Base-by-base conservation (phyloP, 2,329 filamentous ascomycete genomes). In the Talaromyces rugulosus region DNA sequence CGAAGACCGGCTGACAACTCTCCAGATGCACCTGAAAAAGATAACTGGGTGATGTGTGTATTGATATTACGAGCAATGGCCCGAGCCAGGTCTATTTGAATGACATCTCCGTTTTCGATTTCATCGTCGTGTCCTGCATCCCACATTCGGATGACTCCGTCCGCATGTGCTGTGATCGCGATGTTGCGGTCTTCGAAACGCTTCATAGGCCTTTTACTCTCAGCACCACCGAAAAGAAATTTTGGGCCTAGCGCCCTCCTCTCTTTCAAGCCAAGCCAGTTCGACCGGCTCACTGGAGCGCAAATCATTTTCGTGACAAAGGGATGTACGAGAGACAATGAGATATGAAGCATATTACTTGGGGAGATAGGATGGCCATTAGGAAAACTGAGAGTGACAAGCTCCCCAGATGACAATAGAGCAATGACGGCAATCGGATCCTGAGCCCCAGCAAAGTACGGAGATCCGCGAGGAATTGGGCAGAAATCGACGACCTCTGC, bases 181-280 rank as follows among this genome's bases (percentile, higher is more conserved):
- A 98, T 85, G 62, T 92, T 96, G 55, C 95, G 86, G 64, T 88
- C 84, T 70, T 96, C 92, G 68, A 91, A 93, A 64, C 91, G 82
- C 69, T 91, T 90, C 47, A 91, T 80, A 6, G 88, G 86, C 65
- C 87, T 86, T 5, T 83, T 81, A 1, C 85, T 88, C 72, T 90
- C 88, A 1, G 87, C 89, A 7, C 95, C 95, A 60, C 95, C 95
- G 66, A 86, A 85, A 2, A 96, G 75, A 42, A 99, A 82, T 9
- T 83, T 83, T 50, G 93, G 92, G 0, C 93, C 93, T 68, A 90
- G 87, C 51, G 87, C 84, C 44, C 94, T 85, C 66, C 86, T 89
- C 75, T 98, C 95, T n/a, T 87, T 85, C 87, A 98, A 89, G 4
- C 91, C 91, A 14, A 98, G 83, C 95, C 95, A 99, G 65, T 88